Base-by-base conservation (phyloP, 371 early-diverging fungal species). In the Dichotomocladium elegans region DNA sequence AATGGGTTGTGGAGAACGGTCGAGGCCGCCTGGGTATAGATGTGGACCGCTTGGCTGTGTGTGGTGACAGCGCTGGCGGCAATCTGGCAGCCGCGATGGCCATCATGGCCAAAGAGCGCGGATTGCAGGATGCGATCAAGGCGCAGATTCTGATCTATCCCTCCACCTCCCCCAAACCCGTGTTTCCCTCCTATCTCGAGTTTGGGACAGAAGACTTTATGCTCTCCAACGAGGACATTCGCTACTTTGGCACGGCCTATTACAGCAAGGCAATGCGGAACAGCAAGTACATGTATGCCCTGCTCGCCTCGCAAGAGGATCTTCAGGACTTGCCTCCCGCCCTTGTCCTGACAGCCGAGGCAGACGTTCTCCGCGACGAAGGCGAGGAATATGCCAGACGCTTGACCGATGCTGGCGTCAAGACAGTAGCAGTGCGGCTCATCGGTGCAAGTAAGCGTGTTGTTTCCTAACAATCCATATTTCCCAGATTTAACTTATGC, bases 31-130 rank as follows among this genome's bases (percentile, higher is more conserved):
- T 56, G 22, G 49, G 60, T 12, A 26, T 64, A 2, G 51, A 64
- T 31, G 42, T 41, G 3, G 29, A 40, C 14, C 41, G 46, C 8
- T 5, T 64, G 8, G 61, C 35, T 9, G n/a, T 64, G 1, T 53
- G 37, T 35, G 65, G 65, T 26, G 65, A 64, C 24, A 55, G 55
- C 7, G 57, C 46, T 10, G 61, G 61, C 19, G 61, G 58, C 19
- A 61, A 53, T 11, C 25, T 64, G 22, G 21, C 51, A 2, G 60
- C 57, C 12, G 53, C 34, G 11, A 21, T 53, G 10, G 34, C 53
- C 15, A 5, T 37, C 21, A 26, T 15, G 35, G 25, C 25, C 1
- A 26, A 44, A 19, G 17, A 33, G 15, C 30, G 28, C 1, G 25
- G n/a, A 8, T 26, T 28, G 10, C n/a, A 40, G 22, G 15, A 55